These are phyloP conservation scores for Thelonectria discophora DNA, from an alignment of 2,329 filamentous ascomycete genomes.

Conservation along the genomic window DNA sequence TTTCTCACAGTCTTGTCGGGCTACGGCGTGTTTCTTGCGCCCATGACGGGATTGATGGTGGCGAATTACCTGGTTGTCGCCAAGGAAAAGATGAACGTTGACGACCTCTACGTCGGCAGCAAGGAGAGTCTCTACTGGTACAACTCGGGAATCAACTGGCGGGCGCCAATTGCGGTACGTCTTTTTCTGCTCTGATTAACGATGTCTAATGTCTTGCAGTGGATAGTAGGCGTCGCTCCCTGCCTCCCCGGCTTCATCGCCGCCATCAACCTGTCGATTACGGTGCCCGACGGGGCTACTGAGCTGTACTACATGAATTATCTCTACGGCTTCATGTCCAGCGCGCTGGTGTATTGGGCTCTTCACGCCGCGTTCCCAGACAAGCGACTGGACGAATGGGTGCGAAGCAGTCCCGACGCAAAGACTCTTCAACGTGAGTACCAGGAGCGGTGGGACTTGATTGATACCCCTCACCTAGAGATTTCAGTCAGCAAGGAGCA, in stretches of 20 bases:
- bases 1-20: slow-evolving; percentile 50
- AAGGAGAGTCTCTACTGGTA: slow-evolving; percentile 52
- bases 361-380: slow-evolving; percentile 47
- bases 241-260: slow-evolving; percentile 55
- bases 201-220: slow-evolving; percentile 40
- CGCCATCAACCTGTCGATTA: slow-evolving; percentile 47
- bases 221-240: slow-evolving; percentile 51
- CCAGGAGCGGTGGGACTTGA: slow-evolving; percentile 46
- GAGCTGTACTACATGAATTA: slow-evolving; percentile 53
- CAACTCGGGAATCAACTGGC: slow-evolving; percentile 51
- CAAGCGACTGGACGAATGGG: slow-evolving; percentile 41
- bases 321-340: slow-evolving; percentile 50
- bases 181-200: neutral
- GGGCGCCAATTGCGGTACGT: slow-evolving; percentile 51
- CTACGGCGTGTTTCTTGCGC: slow-evolving; percentile 51
- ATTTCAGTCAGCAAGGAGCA: slow-evolving; percentile 4
- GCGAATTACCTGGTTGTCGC: slow-evolving; percentile 48
- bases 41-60: slow-evolving; percentile 53
- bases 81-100: slow-evolving; percentile 47
- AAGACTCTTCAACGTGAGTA: slow-evolving; percentile 43
- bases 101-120: slow-evolving; percentile 47
- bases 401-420: slow-evolving; percentile 37
- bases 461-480: slow-evolving; percentile 25
- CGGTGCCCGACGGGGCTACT: slow-evolving; percentile 48
- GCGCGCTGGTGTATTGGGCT: slow-evolving; percentile 43